Percentiles rank a stretch among this genome's conserved stretches.
Evolutionary conservation across 2,329 filamentous ascomycete genomes (phyloP).

Genomic region (Pseudogymnoascus sp.): DNA sequence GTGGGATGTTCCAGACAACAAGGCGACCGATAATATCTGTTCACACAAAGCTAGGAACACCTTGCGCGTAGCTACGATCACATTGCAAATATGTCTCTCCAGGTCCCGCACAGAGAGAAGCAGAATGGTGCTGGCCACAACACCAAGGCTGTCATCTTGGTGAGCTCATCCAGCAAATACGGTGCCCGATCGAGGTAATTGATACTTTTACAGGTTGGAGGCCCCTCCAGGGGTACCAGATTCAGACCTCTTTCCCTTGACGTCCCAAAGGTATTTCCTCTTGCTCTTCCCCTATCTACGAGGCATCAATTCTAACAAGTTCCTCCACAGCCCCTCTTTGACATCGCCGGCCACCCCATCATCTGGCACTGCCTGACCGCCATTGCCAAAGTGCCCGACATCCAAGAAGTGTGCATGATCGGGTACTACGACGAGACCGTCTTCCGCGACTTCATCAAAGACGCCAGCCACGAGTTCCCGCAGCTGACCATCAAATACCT

Average conservation of each 20-base stretch:
- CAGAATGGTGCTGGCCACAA: slow-evolving; percentile 34
- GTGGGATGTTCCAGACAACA: slow-evolving; percentile 7
- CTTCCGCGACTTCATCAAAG: slow-evolving; percentile 97
- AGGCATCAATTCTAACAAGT: slow-evolving; percentile 15
- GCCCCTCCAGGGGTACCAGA: slow-evolving; percentile 87
- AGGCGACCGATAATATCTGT: slow-evolving; percentile 6
- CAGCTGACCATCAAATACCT: slow-evolving; percentile 89
- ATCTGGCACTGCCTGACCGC: slow-evolving; percentile 96
- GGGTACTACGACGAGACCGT: slow-evolving; percentile 98
- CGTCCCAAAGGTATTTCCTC: slow-evolving; percentile 69
- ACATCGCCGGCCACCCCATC: slow-evolving; percentile 95
- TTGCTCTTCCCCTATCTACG: slow-evolving; percentile 14
- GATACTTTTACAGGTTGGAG: slow-evolving; percentile 61
- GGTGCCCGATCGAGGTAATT: background rate
- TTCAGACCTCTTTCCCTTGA: slow-evolving; percentile 94
- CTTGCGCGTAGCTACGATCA: slow-evolving; percentile 1
- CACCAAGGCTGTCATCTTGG: slow-evolving; percentile 92
- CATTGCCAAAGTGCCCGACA: slow-evolving; percentile 79
- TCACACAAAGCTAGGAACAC: background rate
- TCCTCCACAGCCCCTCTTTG: slow-evolving; percentile 72
- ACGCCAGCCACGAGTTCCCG: slow-evolving; percentile 74
- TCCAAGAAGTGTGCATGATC: slow-evolving; percentile 95
- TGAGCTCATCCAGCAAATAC: slow-evolving; percentile 36
- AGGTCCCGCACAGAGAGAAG: slow-evolving; percentile 36
- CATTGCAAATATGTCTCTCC: slow-evolving; percentile 34